Evolutionary conservation across 495 filamentous ascomycete species (phyloP), one percentile per base, ranked within the genome.

Genomic region (Talaromyces thailandensis): DNA sequence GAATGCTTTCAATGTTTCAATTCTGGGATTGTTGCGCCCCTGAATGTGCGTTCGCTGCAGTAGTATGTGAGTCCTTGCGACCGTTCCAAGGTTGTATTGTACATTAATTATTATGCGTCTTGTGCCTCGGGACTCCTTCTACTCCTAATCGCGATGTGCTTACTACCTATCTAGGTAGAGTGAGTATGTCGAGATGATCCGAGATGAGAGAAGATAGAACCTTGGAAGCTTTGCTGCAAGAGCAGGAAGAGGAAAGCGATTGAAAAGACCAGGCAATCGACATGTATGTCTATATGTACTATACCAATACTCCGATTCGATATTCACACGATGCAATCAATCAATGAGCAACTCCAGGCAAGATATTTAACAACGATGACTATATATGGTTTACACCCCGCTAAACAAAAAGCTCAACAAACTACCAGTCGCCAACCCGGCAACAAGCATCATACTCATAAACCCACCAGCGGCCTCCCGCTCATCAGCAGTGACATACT

Each of bases 391-490:
- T 2, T 55, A 73, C 51, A 43, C 65, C 35, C 79, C 79, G 24
- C 84, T 81, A 65, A 82, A 86, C 26, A 84, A 75, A 73, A 98
- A 99, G 71, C 93, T 97, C 73, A 92, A 71, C 68, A 98, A 75
- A 79, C 93, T 97, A 14, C 94, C 94, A 50, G 82, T 83, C 4
- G 90, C 83, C 75, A 98, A 72, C 2, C 94, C 94, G 24, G 79
- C 88, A 28, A 96, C 89, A 40, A 97, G 80, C 75, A 88, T 89
- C 67, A 96, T 69, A 8, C 90, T 90, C 94, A 98, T 98, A 66
- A 97, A 98, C 6, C 89, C 91, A 35, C 94, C 94, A 7, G 92
- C 86, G 18, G 92, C 91, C 76, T 96, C 91, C 28, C 87, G 81
- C 74, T 98, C 93, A 2, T 85, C 83, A 6, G 84, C 84, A 5